Evolutionary conservation across 345 rosid genomes (phyloP), one percentile per base, ranked within the genome.

Genomic region (Linum usitatissimum): DNA sequence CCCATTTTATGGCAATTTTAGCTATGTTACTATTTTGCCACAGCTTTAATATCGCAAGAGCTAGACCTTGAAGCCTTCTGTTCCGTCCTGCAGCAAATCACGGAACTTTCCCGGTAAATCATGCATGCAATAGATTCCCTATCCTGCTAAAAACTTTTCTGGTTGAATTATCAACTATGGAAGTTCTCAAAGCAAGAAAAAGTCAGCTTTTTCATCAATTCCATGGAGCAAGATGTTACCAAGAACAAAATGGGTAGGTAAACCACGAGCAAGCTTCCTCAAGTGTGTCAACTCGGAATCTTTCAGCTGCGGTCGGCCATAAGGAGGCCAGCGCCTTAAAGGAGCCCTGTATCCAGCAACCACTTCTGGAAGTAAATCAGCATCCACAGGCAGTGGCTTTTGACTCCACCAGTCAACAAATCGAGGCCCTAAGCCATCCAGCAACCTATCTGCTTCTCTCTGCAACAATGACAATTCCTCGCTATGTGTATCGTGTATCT

Each of bases 391-490:
- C 78, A 87, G 74, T 57, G 97, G 97, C 79, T 84, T 87, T 61
- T 73, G 71, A 95, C 83, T 87, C 97, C 97, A 90, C 97, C 97
- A 87, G 74, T 90, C 97, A 66, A 78, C 69, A 73, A 75, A 90
- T 36, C 95, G 83, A 71, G 95, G 95, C 21, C 95, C 97, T 58
- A 90, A 73, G 62, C 90, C 91, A 71, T 90, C 79, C 80, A 90
- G 65, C 66, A 90, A 77, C 75, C 97, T 77, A 75, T 90, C 88
- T 64, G 83, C 79, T 82, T 90, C 97, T 72, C 92, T 85, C 80
- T 78, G 87, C 73, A 76, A 87, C 70, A 87, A 62, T 34, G 95
- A 78, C n/a, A 69, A 75, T 20, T 30, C 66, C 30, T 53, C 67
- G 36, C 39, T 72, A 57, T 59, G 76, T 55, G 63, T 67, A 53